phyloP scores from a whole-genome alignment of 345 rosid species.

The Geranium rotundifolium region DNA sequence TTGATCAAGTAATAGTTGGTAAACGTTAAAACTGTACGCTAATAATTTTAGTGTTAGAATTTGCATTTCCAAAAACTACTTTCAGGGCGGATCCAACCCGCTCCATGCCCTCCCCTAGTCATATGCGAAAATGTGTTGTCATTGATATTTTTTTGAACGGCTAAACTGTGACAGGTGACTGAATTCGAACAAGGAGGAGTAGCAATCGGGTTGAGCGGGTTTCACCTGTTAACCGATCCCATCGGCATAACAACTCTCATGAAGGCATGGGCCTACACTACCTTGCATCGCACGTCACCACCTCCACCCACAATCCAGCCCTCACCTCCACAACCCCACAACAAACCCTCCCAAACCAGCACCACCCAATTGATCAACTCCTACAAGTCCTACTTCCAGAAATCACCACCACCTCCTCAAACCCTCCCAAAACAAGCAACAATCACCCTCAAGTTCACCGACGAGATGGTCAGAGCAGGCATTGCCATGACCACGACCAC shows the following conservation, averaged over 20 bases:
- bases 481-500: slow-evolving; percentile 25
- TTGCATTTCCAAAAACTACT: too few species aligned
- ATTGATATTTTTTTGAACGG: too few species aligned
- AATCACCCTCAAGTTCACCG: slow-evolving; percentile 28
- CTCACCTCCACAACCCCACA: slow-evolving; percentile 21
- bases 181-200: slow-evolving; percentile 72
- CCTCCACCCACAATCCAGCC: slow-evolving; percentile 41
- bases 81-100: too few species aligned
- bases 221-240: slow-evolving; percentile 53
- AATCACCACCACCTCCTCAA: neutral
- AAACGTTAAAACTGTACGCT: too few species aligned
- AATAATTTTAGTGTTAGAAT: too few species aligned
- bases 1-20: too few species aligned
- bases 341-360: slow-evolving; percentile 1
- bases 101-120: too few species aligned
- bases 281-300: slow-evolving; percentile 22
- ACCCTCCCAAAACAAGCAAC: slow-evolving; percentile 16
- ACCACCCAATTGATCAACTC: slow-evolving; percentile 25
- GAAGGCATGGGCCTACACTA: slow-evolving; percentile 63
- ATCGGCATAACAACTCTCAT: slow-evolving; percentile 42
- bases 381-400: slow-evolving; percentile 24
- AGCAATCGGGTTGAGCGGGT: slow-evolving; percentile 66
- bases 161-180: slow-evolving; percentile 29
- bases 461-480: slow-evolving; percentile 32
- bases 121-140: too few species aligned